These are phyloP conservation scores for Tricholoma sp. DNA, from an alignment of 768 basidiomycete species.

Conservation along the genomic window DNA sequence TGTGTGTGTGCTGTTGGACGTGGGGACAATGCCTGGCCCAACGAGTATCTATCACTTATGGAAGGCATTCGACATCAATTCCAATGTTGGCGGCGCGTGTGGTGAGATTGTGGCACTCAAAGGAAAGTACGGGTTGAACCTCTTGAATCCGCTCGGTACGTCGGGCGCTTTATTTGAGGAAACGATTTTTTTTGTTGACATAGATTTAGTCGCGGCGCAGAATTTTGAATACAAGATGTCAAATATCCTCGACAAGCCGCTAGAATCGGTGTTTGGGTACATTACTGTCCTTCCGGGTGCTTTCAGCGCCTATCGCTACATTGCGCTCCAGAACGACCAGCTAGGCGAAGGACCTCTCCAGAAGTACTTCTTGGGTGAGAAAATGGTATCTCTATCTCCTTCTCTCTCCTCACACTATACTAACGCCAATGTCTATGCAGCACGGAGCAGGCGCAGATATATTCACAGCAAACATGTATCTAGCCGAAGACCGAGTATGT, in stretches of 20 bases:
- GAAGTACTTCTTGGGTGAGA: conserved; percentile 97
- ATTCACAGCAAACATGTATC: conserved; percentile 95
- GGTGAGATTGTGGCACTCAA: conserved; percentile 95
- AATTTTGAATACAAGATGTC: conserved; percentile 96
- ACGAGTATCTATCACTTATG: conserved; percentile 89
- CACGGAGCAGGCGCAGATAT: conserved; percentile 85
- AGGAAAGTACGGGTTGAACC: conserved; percentile 72
- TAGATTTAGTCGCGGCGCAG: conserved; percentile 65
- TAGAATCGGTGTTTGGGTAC: conserved; percentile 89
- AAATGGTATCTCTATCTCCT: conserved; percentile 49
- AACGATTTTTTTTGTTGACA: neutral
- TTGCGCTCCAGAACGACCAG: conserved; percentile 84
- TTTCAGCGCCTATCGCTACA: conserved; percentile 88
- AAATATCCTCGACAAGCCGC: conserved; percentile 88
- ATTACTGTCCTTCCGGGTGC: conserved; percentile 93
- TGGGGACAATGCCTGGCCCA: conserved; percentile 76
- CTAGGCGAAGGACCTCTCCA: conserved; percentile 84
- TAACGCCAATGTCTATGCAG: conserved; percentile 22
- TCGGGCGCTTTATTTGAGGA: neutral
- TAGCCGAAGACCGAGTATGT: conserved; percentile 80
- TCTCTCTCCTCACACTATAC: conserved; percentile 1
- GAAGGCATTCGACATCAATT: conserved; percentile 93
- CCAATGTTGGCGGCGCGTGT: conserved; percentile 88
- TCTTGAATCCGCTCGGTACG: conserved; percentile 67
- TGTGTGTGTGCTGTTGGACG: conserved; percentile 89